Evolutionary conservation across 2,329 filamentous ascomycete species (phyloP).

Genomic region (Clathrospora elynae): DNA sequence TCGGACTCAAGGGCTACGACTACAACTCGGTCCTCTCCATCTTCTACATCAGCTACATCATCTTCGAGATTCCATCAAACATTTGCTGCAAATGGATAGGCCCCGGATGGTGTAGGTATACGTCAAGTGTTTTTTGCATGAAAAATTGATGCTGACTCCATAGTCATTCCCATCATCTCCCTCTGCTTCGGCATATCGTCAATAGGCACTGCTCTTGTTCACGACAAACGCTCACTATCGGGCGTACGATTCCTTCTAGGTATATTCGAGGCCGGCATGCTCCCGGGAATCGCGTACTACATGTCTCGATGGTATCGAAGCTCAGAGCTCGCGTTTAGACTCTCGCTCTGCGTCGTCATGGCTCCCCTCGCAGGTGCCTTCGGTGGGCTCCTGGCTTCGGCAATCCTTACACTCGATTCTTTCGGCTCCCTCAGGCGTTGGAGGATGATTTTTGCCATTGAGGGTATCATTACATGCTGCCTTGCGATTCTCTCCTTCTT

Average conservation of each 20-base stretch:
- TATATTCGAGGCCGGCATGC: constrained; percentile 73
- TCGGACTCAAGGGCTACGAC: constrained; percentile 65
- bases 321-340: constrained; percentile 68
- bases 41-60: constrained; percentile 75
- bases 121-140: not conserved
- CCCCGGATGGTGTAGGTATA: constrained; percentile 64
- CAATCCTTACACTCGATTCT: constrained; percentile 64
- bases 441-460: constrained; percentile 75
- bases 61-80: constrained; percentile 64
- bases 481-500: constrained; percentile 66
- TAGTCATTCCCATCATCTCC: constrained; percentile 64
- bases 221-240: constrained; percentile 57
- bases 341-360: constrained; percentile 73
- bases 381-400: constrained; percentile 66
- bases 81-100: constrained; percentile 72
- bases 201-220: constrained; percentile 68
- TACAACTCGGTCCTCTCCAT: constrained; percentile 71
- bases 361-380: constrained; percentile 73
- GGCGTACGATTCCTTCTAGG: constrained; percentile 69
- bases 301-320: constrained; percentile 73
- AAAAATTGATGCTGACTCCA: not conserved
- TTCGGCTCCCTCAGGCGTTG: constrained; percentile 64
- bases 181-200: constrained; percentile 68
- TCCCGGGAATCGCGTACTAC: constrained; percentile 77
- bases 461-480: constrained; percentile 67